Base-by-base conservation (phyloP, 1,284 basidiomycete genomes). In the Irpex rosettiformis region DNA sequence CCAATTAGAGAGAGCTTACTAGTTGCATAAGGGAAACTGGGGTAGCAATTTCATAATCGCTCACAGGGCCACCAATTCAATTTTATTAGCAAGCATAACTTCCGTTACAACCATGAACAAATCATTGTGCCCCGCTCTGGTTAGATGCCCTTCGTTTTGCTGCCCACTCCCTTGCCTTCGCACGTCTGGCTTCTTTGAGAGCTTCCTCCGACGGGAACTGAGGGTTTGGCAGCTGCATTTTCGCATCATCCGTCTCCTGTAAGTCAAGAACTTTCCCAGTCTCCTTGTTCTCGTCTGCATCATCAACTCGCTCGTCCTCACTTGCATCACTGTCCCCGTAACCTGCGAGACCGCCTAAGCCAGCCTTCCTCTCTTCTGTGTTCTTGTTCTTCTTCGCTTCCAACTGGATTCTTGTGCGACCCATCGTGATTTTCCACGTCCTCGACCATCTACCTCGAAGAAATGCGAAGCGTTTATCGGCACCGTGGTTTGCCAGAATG, bases 401-500 rank as follows among this genome's bases (percentile, higher is more conserved):
- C 68, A 66, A 54, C 67, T 67, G 52, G 74, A 71, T 52, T 28
- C 74, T 75, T 3, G 70, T 75, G 55, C 77, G 77, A 3, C 71
- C 76, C 64, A 83, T 83, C 24, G 76, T 71, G 1, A 72, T 64
- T 37, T 69, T 70, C 93, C 93, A 94, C 3, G 79, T 76, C 2
- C 74, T 71, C 52, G 77, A 77, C 85, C 88, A 94, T 28, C 88
- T 75, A 1, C 91, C 92, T 18, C 85, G 80, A 37, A 96, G 72
- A 69, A 95, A 96, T 0, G 86, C 83, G 67, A 96, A 94, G 1
- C 83, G 78, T 65, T 67, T 76, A 69, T 86, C 93, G 62, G 69
- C 75, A 0, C 90, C 86, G 65, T 95, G 84, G 65, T 95, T 93
- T 4, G 93, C 86, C 3, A 95, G 75, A 60, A 96, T 94, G n/a